Conservation (phyloP, 2,329 filamentous ascomycete species). For the Fusarium sp. region DNA sequence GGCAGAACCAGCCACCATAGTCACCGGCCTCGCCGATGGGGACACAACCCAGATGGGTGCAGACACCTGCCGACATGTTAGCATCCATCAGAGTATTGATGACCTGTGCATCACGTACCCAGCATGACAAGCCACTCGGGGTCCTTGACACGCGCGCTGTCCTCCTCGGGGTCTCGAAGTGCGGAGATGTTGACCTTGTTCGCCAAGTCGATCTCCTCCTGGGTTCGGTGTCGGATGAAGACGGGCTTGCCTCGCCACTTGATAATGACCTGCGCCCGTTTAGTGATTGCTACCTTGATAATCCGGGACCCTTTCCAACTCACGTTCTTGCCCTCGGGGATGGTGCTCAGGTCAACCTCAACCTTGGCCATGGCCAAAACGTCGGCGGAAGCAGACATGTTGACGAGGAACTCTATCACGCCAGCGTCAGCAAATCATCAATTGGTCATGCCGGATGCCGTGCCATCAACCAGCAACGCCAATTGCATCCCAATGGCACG, state of each 20-base stretch:
- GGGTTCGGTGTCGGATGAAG: slow-evolving; percentile 98
- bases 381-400: slow-evolving; percentile 99
- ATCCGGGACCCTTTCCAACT: slow-evolving; percentile 51
- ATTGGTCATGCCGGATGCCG: slow-evolving; percentile 32
- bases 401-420: slow-evolving; percentile 92
- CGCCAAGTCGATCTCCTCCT: slow-evolving; percentile 93
- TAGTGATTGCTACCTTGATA: slow-evolving; percentile 2
- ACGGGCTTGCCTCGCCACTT: slow-evolving; percentile 99
- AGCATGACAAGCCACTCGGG: slow-evolving; percentile 99
- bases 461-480: slow-evolving; percentile 18
- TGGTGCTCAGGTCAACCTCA: slow-evolving; percentile 90
- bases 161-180: slow-evolving; percentile 91
- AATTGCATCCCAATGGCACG: slow-evolving; percentile 48
- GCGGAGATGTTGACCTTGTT: slow-evolving; percentile 85
- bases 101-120: slow-evolving; percentile 66
- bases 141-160: slow-evolving; percentile 95
- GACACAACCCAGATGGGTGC: slow-evolving; percentile 99
- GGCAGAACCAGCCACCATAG: slow-evolving; percentile 99
- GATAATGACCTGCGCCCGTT: slow-evolving; percentile 82
- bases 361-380: slow-evolving; percentile 99
- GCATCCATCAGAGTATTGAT: background rate
- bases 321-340: slow-evolving; percentile 99
- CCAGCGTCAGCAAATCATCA: slow-evolving; percentile 44
- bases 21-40: slow-evolving; percentile 99
- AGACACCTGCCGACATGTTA: slow-evolving; percentile 75